phyloP scores from a whole-genome alignment of 2,329 filamentous ascomycete genomes.

The Exutisphaerella laricina region DNA sequence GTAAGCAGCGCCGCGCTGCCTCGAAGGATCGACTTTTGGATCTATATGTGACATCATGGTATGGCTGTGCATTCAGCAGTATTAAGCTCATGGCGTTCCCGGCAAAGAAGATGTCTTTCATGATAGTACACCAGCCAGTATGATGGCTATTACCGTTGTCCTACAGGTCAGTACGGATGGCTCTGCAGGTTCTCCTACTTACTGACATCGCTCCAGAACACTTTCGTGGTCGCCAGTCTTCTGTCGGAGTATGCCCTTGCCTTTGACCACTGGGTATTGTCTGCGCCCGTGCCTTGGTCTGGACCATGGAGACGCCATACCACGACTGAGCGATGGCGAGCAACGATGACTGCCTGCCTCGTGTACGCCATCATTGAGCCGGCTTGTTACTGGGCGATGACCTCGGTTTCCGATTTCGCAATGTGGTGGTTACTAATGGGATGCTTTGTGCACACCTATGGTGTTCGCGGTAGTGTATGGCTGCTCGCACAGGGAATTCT shows the following conservation, averaged over 20 bases:
- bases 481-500: too few relatives aligned
- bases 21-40: too few relatives aligned
- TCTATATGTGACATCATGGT: too few relatives aligned
- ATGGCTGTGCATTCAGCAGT: too few relatives aligned
- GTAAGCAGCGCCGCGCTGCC: too few relatives aligned
- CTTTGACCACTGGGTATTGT: slow-evolving; percentile 3
- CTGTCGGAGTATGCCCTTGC: slow-evolving; percentile 1
- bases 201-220: neutral
- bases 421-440: slow-evolving; percentile 8
- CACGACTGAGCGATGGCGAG: neutral
- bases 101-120: too few relatives aligned
- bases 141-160: too few relatives aligned
- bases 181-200: too few relatives aligned
- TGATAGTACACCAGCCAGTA: too few relatives aligned
- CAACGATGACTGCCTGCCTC: slow-evolving; percentile 2
- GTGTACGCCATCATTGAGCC: slow-evolving; percentile 8
- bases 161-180: too few relatives aligned
- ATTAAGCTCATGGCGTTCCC: too few relatives aligned
- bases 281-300: neutral
- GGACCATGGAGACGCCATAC: neutral
- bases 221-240: neutral
- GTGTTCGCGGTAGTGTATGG: too few relatives aligned
- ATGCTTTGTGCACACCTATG: neutral
- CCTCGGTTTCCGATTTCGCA: slow-evolving; percentile 3
- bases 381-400: slow-evolving; percentile 6